Percentiles rank a stretch among this genome's conserved stretches.
These are phyloP conservation scores for Solanum hybrid DNA, from an alignment of 305 asterid species.

Conservation along the genomic window DNA sequence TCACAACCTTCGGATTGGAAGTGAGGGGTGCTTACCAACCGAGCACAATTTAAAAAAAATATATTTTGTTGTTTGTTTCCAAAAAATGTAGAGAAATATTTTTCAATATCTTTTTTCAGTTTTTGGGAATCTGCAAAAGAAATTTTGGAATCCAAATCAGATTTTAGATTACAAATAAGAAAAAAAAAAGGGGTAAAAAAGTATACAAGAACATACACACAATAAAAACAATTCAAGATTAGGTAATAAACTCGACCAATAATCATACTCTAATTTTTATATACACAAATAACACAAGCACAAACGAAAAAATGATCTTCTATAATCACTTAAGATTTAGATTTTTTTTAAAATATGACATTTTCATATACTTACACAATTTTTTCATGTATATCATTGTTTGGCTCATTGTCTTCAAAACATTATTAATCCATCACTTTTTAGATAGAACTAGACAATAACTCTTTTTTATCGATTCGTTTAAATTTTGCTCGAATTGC, in stretches of 20 bases:
- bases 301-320: not conserved
- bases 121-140: not conserved
- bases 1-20: no score
- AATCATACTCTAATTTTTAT: not conserved
- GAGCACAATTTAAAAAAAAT: no score
- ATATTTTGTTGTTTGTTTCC: not conserved
- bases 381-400: not conserved
- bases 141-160: not conserved
- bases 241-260: not conserved
- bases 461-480: not conserved
- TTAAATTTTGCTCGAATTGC: not conserved
- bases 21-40: no score
- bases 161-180: not conserved
- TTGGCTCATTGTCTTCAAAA: not conserved
- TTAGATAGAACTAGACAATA: not conserved
- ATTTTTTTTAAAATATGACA: not conserved
- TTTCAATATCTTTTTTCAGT: not conserved
- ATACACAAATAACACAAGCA: not conserved
- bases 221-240: not conserved
- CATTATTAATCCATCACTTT: not conserved
- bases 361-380: not conserved
- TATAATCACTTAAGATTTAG: not conserved
- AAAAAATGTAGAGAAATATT: not conserved
- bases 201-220: not conserved
- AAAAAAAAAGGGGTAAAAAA: not conserved